Evolutionary conservation across 345 rosid genomes (phyloP), one percentile per base, ranked within the genome.

Genomic region (Toxicodendron radicans): DNA sequence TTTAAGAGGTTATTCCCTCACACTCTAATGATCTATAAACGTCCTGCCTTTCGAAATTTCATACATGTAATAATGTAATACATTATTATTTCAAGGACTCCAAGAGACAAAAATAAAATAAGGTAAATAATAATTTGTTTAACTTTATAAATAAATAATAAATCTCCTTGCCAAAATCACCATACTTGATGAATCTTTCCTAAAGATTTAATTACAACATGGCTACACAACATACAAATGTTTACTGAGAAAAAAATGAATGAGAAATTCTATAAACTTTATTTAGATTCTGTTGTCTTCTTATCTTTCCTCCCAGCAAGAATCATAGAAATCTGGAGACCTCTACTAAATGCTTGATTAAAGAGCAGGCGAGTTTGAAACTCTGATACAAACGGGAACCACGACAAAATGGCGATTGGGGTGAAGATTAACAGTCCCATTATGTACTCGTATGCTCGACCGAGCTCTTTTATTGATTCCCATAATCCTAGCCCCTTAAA

Each of bases 271-370:
- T 10, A 58, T 14, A 3, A 64, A 56, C 53, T 38, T 41, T 12
- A 18, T 1, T 6, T 16, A 13, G 54, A 51, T 18, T 49, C 10
- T 12, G 32, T 53, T 2, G 45, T 14, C 9, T 56, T 69, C 75
- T 71, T 67, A 18, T 91, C 95, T 83, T 86, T 83, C 82, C 70
- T 89, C 14, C 98, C 87, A 0, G 88, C 66, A 0, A 86, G 91
- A 87, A 96, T 93, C 95, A 87, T 89, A 23, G 99, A 90, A 70
- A 93, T 96, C 83, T 89, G 97, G 62, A 95, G 87, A 73, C 99
- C 98, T 85, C 95, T 89, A 66, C 99, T 90, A 56, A 95, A 83
- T 41, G 99, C 99, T 79, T 92, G 99, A 80, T 95, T 93, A 87
- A 95, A 96, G 51, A 96, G 92, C 75, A 93, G 74, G 12, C 99